Conservation (phyloP, 805 yeast genomes). For the Ogataea kodamae region DNA sequence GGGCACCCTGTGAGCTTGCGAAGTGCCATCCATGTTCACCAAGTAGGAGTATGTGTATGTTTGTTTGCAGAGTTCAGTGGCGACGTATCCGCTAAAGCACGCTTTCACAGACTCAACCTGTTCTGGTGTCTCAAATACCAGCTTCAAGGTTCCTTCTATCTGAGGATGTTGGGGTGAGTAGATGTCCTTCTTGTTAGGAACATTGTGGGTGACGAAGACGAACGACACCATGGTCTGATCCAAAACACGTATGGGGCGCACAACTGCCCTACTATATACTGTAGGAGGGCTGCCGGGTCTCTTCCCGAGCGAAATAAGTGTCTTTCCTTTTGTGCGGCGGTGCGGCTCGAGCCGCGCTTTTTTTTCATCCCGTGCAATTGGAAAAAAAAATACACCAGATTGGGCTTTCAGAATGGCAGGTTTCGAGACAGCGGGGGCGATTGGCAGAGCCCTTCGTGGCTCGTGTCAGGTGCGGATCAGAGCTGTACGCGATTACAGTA, state of each 20-base stretch:
- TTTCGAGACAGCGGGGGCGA: too few relatives aligned
- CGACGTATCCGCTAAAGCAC: constrained; percentile 13
- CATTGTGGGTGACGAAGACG: constrained; percentile 8
- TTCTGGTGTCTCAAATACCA: constrained; percentile 7
- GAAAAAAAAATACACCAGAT: constrained; percentile 1
- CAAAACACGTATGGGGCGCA: neutral
- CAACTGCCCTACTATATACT: too few relatives aligned
- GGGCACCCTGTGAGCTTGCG: constrained; percentile 4
- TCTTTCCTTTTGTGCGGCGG: constrained; percentile 1
- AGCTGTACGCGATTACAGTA: constrained; percentile 24
- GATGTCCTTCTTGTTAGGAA: constrained; percentile 9
- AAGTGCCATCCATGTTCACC: constrained; percentile 16
- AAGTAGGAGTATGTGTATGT: constrained; percentile 9
- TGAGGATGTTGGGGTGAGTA: constrained; percentile 15
- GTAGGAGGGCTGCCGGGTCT: too few relatives aligned
- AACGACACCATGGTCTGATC: constrained; percentile 9
- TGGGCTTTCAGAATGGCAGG: too few relatives aligned
- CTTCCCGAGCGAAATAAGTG: constrained; percentile 4
- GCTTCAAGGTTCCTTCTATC: constrained; percentile 13
- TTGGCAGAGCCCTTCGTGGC: too few relatives aligned
- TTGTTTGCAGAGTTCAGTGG: constrained; percentile 9
- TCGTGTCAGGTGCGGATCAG: too few relatives aligned
- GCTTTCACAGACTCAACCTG: constrained; percentile 10
- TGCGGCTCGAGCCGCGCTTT: constrained; percentile 11
- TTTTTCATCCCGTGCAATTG: constrained; percentile 1